These are phyloP conservation scores for Aspergillus chevalieri DNA, from an alignment of 2,329 filamentous ascomycete species.

Conservation along the genomic window DNA sequence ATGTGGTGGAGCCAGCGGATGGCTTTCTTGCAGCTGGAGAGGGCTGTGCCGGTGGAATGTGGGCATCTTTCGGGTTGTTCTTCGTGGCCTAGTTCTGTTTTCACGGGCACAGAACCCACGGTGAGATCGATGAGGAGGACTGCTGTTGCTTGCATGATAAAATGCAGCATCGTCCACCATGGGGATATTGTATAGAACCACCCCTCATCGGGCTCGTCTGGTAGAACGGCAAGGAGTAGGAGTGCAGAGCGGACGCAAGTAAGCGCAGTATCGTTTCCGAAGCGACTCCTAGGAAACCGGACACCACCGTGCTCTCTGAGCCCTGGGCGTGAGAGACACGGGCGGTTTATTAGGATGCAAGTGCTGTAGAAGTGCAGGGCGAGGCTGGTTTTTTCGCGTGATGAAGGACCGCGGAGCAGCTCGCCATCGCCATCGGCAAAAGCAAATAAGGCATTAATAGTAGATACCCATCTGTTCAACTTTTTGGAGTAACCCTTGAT, in stretches of 20 bases:
- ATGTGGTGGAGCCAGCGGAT: not conserved
- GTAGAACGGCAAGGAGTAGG: slow-evolving; percentile 30
- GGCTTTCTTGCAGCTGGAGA: not conserved
- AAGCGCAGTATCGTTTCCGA: not conserved
- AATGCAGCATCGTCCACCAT: slow-evolving; percentile 40
- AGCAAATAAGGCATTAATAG: not conserved
- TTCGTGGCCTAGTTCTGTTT: not conserved
- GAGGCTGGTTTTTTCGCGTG: not conserved
- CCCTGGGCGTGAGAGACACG: not conserved
- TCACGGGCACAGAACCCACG: not conserved
- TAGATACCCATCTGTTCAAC: not conserved
- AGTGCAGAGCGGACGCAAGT: slow-evolving; percentile 26
- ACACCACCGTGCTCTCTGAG: not conserved
- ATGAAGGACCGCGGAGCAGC: not conserved
- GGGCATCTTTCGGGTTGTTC: not conserved
- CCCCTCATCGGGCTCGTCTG: slow-evolving; percentile 25
- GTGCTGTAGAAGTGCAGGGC: not conserved
- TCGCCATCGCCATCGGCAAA: not conserved
- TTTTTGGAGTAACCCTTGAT: not conserved
- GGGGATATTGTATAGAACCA: slow-evolving; percentile 27
- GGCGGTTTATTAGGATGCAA: not conserved
- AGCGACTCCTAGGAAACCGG: not conserved
- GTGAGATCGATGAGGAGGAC: slow-evolving; percentile 31
- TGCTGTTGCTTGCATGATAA: slow-evolving; percentile 34
- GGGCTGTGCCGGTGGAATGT: too few species aligned